Conservation (phyloP, 192 early-diverging fungal genomes). For the Allomyces javanicus region DNA sequence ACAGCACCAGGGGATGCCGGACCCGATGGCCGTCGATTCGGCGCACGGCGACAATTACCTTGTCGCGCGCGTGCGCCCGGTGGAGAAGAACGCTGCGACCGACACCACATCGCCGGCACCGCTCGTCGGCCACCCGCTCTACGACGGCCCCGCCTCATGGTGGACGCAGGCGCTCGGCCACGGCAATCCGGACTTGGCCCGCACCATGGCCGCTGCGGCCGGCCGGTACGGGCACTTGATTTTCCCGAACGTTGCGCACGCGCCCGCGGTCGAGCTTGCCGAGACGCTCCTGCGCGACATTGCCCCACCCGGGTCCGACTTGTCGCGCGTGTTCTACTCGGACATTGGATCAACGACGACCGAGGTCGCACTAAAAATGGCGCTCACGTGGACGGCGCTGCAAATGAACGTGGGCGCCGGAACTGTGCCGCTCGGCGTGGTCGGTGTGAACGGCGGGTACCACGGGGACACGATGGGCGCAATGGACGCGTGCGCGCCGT, state of each 20-base stretch:
- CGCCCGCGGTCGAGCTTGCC: constrained; percentile 37
- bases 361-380: constrained; percentile 69
- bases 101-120: constrained; percentile 1
- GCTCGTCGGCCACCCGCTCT: constrained; percentile 7
- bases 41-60: constrained; percentile 42
- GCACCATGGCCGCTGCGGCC: constrained; percentile 40
- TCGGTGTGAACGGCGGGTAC: constrained; percentile 57
- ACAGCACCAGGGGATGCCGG: constrained; percentile 33
- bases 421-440: constrained; percentile 22
- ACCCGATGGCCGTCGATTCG: constrained; percentile 53
- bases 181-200: constrained; percentile 32
- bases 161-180: constrained; percentile 68
- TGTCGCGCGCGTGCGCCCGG: constrained; percentile 23
- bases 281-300: constrained; percentile 16
- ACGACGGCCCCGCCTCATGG: constrained; percentile 62
- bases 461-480: constrained; percentile 75
- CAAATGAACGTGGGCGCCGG: constrained; percentile 9
- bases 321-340: constrained; percentile 50
- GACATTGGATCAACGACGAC: constrained; percentile 65
- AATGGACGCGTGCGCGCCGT: constrained; percentile 60
- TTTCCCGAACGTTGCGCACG: constrained; percentile 50
- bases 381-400: constrained; percentile 28
- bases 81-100: constrained; percentile 1
- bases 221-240: constrained; percentile 65
- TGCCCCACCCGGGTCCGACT: background rate